phyloP scores from a whole-genome alignment of 2,329 filamentous ascomycete genomes.

The Tolypocladium nubicola region DNA sequence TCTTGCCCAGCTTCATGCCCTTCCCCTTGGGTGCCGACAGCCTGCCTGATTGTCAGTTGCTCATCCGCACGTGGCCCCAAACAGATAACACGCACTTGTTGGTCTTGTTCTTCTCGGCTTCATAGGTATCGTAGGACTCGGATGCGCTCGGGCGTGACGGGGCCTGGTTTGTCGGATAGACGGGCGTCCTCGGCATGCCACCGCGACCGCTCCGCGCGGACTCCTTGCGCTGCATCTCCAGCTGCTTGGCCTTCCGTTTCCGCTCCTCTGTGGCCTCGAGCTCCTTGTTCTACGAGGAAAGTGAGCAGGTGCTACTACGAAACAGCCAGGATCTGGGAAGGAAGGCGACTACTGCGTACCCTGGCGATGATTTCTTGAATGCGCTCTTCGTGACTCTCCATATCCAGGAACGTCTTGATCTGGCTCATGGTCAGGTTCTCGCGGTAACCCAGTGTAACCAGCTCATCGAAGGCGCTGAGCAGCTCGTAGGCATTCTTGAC shows the following conservation, averaged over 20 bases:
- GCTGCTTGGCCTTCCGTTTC: slow-evolving; percentile 95
- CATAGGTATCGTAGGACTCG: slow-evolving; percentile 87
- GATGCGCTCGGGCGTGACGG: slow-evolving; percentile 62
- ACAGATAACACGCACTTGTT: slow-evolving; percentile 50
- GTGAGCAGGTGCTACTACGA: slow-evolving; percentile 11
- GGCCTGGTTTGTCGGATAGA: slow-evolving; percentile 83
- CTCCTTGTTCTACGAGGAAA: slow-evolving; percentile 72
- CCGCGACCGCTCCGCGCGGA: slow-evolving; percentile 66
- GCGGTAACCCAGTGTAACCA: slow-evolving; percentile 89
- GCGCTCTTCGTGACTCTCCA: slow-evolving; percentile 98
- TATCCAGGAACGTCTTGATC: slow-evolving; percentile 98
- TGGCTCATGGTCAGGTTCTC: slow-evolving; percentile 94
- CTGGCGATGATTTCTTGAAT: slow-evolving; percentile 97
- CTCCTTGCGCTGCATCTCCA: slow-evolving; percentile 98
- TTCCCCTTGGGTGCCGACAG: slow-evolving; percentile 70
- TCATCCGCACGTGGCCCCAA: neutral
- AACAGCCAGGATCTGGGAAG: neutral
- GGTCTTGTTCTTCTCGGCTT: slow-evolving; percentile 93
- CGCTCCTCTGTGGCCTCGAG: slow-evolving; percentile 95
- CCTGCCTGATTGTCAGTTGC: neutral
- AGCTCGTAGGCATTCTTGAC: slow-evolving; percentile 91
- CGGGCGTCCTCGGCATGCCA: slow-evolving; percentile 59
- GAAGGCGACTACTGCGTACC: slow-evolving; percentile 34
- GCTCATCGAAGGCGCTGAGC: slow-evolving; percentile 91
- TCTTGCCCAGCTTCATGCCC: slow-evolving; percentile 98